A percentile compares a stretch with the other conserved stretches of the same genome.
Evolutionary conservation across 2,329 filamentous ascomycete species (phyloP).

Genomic region (Fusarium sp.): DNA sequence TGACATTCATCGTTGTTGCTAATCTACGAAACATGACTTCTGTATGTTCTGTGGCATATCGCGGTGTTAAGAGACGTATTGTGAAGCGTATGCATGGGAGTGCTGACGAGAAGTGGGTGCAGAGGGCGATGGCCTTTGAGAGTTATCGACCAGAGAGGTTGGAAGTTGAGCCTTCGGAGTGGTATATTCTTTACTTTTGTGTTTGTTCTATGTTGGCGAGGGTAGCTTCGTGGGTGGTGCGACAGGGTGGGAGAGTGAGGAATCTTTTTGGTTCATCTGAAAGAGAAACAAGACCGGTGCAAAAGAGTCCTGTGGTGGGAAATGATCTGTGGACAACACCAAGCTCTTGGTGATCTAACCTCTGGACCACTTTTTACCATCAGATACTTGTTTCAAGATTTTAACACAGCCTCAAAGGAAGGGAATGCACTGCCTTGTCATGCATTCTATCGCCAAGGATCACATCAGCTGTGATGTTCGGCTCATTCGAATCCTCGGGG

Average conservation of each 20-base stretch:
- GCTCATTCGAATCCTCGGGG: neutral
- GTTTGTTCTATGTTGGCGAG: neutral
- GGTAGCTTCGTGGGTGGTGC: neutral
- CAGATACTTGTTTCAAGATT: neutral
- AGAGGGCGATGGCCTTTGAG: neutral
- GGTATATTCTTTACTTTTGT: neutral
- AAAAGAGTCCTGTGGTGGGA: neutral
- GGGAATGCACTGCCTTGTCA: neutral
- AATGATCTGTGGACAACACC: neutral
- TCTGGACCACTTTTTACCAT: neutral
- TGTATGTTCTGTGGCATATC: neutral
- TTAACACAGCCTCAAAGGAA: neutral
- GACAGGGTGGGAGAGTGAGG: neutral
- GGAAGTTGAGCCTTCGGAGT: constrained; percentile 8
- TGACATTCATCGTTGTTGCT: neutral
- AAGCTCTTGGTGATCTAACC: neutral
- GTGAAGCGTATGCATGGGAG: neutral
- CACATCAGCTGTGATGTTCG: too few relatives aligned
- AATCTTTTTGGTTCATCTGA: neutral
- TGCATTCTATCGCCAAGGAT: neutral
- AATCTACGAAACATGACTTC: neutral
- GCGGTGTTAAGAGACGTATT: neutral
- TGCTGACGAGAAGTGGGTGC: neutral
- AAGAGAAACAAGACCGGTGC: neutral
- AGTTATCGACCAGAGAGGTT: neutral